phyloP scores from a whole-genome alignment of 768 basidiomycete genomes.

The Termitomyces sp. region DNA sequence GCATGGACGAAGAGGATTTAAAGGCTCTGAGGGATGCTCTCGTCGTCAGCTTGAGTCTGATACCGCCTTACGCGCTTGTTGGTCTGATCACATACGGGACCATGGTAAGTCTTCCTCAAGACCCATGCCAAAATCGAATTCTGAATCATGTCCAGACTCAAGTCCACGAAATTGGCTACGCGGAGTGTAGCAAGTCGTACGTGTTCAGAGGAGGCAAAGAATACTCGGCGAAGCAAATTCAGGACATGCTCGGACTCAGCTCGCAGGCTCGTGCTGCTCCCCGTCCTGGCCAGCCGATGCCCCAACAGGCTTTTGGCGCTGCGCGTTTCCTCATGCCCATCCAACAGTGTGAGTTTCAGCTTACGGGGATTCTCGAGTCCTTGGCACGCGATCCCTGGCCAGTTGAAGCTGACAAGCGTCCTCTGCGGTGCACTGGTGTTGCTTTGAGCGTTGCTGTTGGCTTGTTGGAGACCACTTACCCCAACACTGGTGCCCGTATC shows the following conservation, averaged over 20 bases:
- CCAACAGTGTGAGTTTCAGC: constrained; percentile 91
- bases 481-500: constrained; percentile 93
- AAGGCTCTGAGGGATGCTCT: constrained; percentile 95
- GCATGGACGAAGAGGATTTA: constrained; percentile 92
- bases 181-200: constrained; percentile 95
- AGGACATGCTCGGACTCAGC: constrained; percentile 93
- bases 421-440: constrained; percentile 92
- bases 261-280: constrained; percentile 79
- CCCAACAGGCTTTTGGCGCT: constrained; percentile 77
- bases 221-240: constrained; percentile 93
- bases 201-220: constrained; percentile 99
- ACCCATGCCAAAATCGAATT: background rate
- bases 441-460: constrained; percentile 93
- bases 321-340: constrained; percentile 90
- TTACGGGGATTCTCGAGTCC: constrained; percentile 88
- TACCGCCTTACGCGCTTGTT: constrained; percentile 93
- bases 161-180: constrained; percentile 97
- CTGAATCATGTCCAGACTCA: constrained; percentile 59
- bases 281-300: constrained; percentile 80
- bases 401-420: constrained; percentile 90
- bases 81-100: constrained; percentile 96
- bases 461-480: constrained; percentile 89
- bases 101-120: constrained; percentile 58
- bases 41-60: constrained; percentile 87
- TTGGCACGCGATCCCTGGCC: constrained; percentile 95